Percentiles rank a stretch among this genome's conserved stretches.
These are phyloP conservation scores for Metschnikowia shivogae DNA, from an alignment of 805 yeast species.

Conservation along the genomic window DNA sequence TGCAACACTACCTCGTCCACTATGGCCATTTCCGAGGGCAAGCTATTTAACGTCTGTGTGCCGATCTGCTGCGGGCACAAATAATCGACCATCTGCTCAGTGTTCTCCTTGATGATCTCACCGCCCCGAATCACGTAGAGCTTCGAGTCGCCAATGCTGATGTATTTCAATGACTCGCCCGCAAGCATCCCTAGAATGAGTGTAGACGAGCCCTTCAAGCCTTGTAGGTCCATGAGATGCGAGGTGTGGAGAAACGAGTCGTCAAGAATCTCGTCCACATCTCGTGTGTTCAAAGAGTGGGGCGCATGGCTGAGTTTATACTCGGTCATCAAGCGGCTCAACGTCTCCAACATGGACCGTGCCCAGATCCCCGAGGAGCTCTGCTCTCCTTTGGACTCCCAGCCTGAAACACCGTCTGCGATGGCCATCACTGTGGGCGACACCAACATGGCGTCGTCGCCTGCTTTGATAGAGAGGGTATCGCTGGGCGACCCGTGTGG, in stretches of 20 bases:
- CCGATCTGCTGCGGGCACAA: slow-evolving; percentile 55
- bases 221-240: slow-evolving; percentile 47
- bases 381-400: slow-evolving; percentile 43
- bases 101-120: slow-evolving; percentile 38
- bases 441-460: slow-evolving; percentile 56
- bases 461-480: slow-evolving; percentile 49
- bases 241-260: slow-evolving; percentile 46
- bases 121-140: slow-evolving; percentile 47
- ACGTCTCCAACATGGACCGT: slow-evolving; percentile 48
- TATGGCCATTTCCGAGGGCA: slow-evolving; percentile 49
- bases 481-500: slow-evolving; percentile 51
- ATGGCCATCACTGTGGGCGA: slow-evolving; percentile 50
- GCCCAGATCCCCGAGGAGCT: slow-evolving; percentile 51
- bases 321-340: slow-evolving; percentile 43
- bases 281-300: slow-evolving; percentile 37
- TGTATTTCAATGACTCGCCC: slow-evolving; percentile 43
- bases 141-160: slow-evolving; percentile 52
- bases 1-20: slow-evolving; percentile 37
- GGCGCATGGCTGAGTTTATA: slow-evolving; percentile 38
- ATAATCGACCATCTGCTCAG: slow-evolving; percentile 43
- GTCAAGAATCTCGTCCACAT: slow-evolving; percentile 42
- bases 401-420: slow-evolving; percentile 57
- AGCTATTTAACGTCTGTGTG: slow-evolving; percentile 38
- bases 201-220: slow-evolving; percentile 48
- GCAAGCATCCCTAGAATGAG: slow-evolving; percentile 45